Evolutionary conservation across 495 filamentous ascomycete genomes (phyloP).

Genomic region (Copromyces sp.): DNA sequence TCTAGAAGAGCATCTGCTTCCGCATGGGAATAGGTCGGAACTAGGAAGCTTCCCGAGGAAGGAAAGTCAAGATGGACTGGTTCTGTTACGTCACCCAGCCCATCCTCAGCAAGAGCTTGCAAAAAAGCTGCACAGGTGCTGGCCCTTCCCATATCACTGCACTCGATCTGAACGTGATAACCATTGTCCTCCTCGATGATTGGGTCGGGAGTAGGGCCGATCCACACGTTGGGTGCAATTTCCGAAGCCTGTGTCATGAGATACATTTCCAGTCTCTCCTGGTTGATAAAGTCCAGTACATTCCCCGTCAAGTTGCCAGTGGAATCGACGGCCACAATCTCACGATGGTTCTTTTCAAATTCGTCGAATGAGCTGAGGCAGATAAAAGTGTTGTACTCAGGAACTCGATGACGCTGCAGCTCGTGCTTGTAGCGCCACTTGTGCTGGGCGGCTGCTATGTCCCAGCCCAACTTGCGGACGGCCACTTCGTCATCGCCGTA

Average conservation of each 20-base stretch:
- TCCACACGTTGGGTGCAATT: conserved; percentile 79
- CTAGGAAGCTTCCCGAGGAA: conserved; percentile 79
- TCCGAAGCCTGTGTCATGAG: conserved; percentile 83
- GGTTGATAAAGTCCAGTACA: conserved; percentile 84
- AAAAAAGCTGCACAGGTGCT: conserved; percentile 41
- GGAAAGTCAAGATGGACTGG: conserved; percentile 54
- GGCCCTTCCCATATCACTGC: conserved; percentile 66
- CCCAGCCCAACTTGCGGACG: conserved; percentile 56
- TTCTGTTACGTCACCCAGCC: conserved; percentile 22
- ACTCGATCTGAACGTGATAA: conserved; percentile 75
- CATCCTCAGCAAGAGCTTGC: conserved; percentile 31
- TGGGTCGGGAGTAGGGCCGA: conserved; percentile 78
- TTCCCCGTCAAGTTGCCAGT: conserved; percentile 61
- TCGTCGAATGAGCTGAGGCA: conserved; percentile 54
- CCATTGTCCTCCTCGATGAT: conserved; percentile 27
- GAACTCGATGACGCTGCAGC: conserved; percentile 41
- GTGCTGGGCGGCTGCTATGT: conserved; percentile 64
- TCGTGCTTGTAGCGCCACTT: conserved; percentile 59
- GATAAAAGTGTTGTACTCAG: conserved; percentile 77
- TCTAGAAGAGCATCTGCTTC: conserved; percentile 77
- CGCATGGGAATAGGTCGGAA: conserved; percentile 65
- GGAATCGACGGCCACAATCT: conserved; percentile 66
- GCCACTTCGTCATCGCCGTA: conserved; percentile 66
- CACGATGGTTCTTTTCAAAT: conserved; percentile 60
- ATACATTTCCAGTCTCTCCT: conserved; percentile 87